Base-by-base conservation (phyloP, 805 yeast genomes). In the Myxozyma vanderwaltii region DNA sequence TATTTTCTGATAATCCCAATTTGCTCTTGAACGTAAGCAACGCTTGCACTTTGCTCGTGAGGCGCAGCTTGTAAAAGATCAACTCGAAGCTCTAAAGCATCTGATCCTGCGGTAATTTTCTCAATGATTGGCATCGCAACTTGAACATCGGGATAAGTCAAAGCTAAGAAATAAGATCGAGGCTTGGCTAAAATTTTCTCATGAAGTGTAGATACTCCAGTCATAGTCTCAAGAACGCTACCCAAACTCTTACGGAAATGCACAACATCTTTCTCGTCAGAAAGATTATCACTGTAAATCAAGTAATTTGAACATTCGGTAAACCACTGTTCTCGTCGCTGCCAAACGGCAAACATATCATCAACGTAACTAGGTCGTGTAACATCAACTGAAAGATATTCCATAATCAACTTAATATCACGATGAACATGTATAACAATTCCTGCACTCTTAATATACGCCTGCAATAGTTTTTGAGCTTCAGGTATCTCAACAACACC, bases 401-500 rank as follows among this genome's bases (percentile, higher is more conserved):
- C 77, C 40, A 91, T 83, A 31, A 96, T 89, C 66, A 89, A 87
- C 58, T 84, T 85, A 62, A 92, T 81, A 68, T 89, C 88, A 65
- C 99, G 86, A 72, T 92, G 97, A 59, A 94, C 79, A 69, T 94
- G 97, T 56, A 94, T 77, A 12, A 94, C 98, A 64, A 88, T 80
- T 40, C 96, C 96, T 26, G 88, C 88, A 23, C 75, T 68, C 6
- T 75, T 73, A 41, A 72, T 68, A 71, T 84, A 88, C 6, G 77
- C 71, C 66, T 84, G 80, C 71, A 94, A 77, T 6, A 82, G 65
- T 10, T 78, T 78, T 67, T 97, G 82, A 3, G 95, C 84, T n/a
- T 73, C 80, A 6, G 79, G 79, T 40, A 81, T 81, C 74, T 92
- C 98, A 27, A 94, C 96, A 61, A 94, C 79, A 8, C 99, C 99